A percentile compares a stretch with the other conserved stretches of the same genome.
phyloP scores from a whole-genome alignment of 2,329 filamentous ascomycete species.

The Phoma herbarum region DNA sequence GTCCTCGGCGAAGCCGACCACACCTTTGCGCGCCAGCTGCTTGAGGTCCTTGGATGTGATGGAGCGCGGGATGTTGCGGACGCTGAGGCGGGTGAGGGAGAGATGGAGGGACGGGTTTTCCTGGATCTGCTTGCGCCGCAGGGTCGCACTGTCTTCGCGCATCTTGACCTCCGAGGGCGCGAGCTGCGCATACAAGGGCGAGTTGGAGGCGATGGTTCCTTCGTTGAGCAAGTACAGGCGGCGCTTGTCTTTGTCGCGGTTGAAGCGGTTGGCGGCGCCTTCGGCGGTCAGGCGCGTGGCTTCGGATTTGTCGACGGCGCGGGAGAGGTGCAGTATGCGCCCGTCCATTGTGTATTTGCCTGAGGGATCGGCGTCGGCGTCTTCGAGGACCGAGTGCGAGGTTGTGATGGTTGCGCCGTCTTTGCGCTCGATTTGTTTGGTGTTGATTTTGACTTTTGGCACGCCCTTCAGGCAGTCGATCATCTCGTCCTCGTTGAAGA shows the following conservation, averaged over 20 bases:
- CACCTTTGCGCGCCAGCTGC: conserved; percentile 86
- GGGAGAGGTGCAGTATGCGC: conserved; percentile 82
- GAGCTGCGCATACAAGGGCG: conserved; percentile 78
- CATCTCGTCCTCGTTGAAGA: conserved; percentile 79
- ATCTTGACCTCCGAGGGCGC: conserved; percentile 83
- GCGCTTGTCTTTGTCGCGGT: conserved; percentile 85
- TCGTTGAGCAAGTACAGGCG: conserved; percentile 87
- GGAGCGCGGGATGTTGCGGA: conserved; percentile 88
- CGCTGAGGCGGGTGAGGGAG: conserved; percentile 85
- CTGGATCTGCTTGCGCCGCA: conserved; percentile 90
- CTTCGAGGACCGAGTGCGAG: conserved; percentile 81
- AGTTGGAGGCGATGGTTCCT: conserved; percentile 80
- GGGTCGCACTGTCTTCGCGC: conserved; percentile 84
- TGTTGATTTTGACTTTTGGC: conserved; percentile 60
- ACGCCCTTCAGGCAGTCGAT: conserved; percentile 78
- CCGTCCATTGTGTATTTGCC: conserved; percentile 92
- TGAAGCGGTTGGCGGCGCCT: conserved; percentile 68
- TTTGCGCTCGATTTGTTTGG: conserved; percentile 46
- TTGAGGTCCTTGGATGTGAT: conserved; percentile 89
- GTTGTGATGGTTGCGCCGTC: conserved; percentile 48
- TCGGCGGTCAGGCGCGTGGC: conserved; percentile 78
- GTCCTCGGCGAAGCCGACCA: conserved; percentile 92
- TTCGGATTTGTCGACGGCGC: conserved; percentile 84
- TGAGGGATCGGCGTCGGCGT: conserved; percentile 80
- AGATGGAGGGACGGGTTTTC: conserved; percentile 89